These are phyloP conservation scores for Zelopaecilomyces penicillatus DNA, from an alignment of 2,329 filamentous ascomycete species.

Conservation along the genomic window DNA sequence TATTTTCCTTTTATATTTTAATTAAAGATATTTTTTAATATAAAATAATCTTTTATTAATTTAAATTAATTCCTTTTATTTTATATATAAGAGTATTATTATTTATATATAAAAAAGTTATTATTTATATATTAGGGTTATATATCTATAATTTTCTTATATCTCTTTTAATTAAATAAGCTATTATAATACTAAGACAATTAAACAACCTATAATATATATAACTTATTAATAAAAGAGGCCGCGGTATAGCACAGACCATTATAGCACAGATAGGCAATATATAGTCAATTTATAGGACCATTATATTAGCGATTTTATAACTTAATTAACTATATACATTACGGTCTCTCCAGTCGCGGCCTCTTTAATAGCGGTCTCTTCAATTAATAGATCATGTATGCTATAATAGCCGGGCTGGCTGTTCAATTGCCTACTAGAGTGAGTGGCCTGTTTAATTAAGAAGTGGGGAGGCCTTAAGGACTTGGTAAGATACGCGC, in stretches of 20 bases:
- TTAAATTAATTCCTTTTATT: neutral
- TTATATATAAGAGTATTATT: neutral
- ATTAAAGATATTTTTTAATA: neutral
- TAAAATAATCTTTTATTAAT: neutral
- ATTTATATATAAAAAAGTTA: neutral
- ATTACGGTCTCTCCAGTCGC: too few species aligned
- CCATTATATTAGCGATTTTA: neutral
- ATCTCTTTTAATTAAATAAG: neutral
- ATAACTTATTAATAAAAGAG: too few species aligned
- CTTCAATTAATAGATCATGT: neutral
- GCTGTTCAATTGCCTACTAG: neutral
- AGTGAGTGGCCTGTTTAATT: constrained; percentile 2
- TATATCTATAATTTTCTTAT: neutral
- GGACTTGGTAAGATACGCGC: too few species aligned
- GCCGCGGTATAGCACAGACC: too few species aligned
- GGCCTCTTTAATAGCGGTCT: neutral
- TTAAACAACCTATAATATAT: too few species aligned
- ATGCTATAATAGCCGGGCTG: neutral
- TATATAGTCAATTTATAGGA: neutral
- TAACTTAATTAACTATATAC: neutral
- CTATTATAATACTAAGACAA: neutral
- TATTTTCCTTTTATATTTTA: neutral
- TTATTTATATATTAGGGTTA: neutral
- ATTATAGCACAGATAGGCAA: too few species aligned
- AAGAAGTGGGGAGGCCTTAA: too few species aligned